Percentiles rank a stretch among this genome's conserved stretches.
These are phyloP conservation scores for Ceratorhiza oryzae-sativae DNA, from an alignment of 1,284 basidiomycete genomes.

Conservation along the genomic window DNA sequence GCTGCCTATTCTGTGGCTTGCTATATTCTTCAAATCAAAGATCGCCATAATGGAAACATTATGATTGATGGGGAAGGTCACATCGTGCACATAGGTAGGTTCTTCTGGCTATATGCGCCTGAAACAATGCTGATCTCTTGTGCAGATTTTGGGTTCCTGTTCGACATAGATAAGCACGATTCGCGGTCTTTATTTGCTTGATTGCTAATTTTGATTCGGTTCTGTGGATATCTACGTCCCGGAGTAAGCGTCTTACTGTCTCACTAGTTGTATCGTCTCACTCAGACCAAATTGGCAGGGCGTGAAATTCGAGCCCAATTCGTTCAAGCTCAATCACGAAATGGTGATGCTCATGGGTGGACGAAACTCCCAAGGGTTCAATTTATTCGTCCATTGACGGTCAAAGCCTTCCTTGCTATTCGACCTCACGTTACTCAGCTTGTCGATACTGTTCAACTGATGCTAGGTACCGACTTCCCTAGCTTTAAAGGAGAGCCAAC, in stretches of 20 bases:
- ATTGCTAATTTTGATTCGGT: not conserved
- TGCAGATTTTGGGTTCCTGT: conserved; percentile 97
- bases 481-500: conserved; percentile 96
- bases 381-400: conserved; percentile 92
- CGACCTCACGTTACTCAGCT: conserved; percentile 91
- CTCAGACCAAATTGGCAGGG: conserved; percentile 62
- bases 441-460: conserved; percentile 86
- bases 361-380: conserved; percentile 89
- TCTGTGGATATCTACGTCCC: conserved; percentile 57
- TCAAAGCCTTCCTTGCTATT: conserved; percentile 96
- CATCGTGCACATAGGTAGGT: conserved; percentile 62
- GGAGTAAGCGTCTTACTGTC: conserved; percentile 59
- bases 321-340: conserved; percentile 98
- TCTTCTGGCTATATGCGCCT: not conserved
- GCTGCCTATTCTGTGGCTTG: conserved; percentile 99
- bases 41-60: conserved; percentile 99
- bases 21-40: conserved; percentile 98
- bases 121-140: not conserved
- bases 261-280: not conserved
- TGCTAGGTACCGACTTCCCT: conserved; percentile 94
- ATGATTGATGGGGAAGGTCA: conserved; percentile 95
- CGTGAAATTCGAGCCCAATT: conserved; percentile 96
- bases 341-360: conserved; percentile 99
- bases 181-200: not conserved
- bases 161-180: conserved; percentile 90